These are phyloP conservation scores for Davidsoniella neocaledoniae DNA, from an alignment of 2,329 filamentous ascomycete species.

Conservation along the genomic window DNA sequence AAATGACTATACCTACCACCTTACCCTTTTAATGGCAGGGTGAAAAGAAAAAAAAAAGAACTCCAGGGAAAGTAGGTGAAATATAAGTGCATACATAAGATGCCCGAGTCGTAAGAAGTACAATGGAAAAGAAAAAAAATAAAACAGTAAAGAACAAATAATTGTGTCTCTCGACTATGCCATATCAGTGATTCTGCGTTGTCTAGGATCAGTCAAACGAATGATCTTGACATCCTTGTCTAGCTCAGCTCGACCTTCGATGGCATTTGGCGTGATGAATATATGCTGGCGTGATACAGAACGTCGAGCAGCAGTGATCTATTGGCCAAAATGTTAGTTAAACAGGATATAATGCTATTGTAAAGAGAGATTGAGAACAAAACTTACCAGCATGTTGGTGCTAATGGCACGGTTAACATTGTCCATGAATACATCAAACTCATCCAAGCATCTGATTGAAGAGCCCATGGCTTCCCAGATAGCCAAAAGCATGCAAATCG, in stretches of 20 bases:
- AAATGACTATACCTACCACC: too few relatives aligned
- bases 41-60: background rate
- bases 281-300: constrained; percentile 90
- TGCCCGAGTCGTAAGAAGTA: background rate
- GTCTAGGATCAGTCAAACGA: constrained; percentile 44
- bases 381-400: constrained; percentile 75
- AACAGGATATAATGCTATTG: background rate
- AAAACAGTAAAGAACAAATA: too few relatives aligned
- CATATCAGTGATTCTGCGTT: constrained; percentile 22
- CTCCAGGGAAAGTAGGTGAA: background rate
- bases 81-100: too few relatives aligned
- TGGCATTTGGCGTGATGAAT: constrained; percentile 84
- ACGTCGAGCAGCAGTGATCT: constrained; percentile 51
- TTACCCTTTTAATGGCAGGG: background rate
- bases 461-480: constrained; percentile 99
- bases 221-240: constrained; percentile 64
- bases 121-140: background rate
- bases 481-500: constrained; percentile 78
- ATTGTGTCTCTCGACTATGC: background rate
- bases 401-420: constrained; percentile 85
- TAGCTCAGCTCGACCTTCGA: constrained; percentile 40
- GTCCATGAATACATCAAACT: constrained; percentile 99
- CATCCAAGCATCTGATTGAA: constrained; percentile 83
- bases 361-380: background rate
- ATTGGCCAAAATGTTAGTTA: background rate